Percentiles rank a stretch among this genome's conserved stretches.
These are phyloP conservation scores for Barnettozyma californica DNA, from an alignment of 805 yeast genomes.

Conservation along the genomic window DNA sequence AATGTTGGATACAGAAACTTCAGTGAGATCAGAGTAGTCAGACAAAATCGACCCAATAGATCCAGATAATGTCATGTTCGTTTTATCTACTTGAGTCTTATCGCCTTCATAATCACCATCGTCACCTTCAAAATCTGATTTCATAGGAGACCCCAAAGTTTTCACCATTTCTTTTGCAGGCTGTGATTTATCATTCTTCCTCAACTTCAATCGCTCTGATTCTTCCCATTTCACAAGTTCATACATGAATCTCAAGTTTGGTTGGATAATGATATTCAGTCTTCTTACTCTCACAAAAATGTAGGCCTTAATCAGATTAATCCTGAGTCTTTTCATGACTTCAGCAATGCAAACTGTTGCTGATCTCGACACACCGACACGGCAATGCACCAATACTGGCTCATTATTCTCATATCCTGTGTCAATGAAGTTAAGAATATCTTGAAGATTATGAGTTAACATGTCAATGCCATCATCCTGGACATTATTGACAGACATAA, in stretches of 20 bases:
- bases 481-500: slow-evolving; percentile 60
- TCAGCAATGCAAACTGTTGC: slow-evolving; percentile 96
- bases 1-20: slow-evolving; percentile 3
- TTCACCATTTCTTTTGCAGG: not conserved
- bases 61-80: slow-evolving; percentile 6
- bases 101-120: slow-evolving; percentile 3
- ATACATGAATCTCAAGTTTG: slow-evolving; percentile 86
- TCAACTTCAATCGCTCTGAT: slow-evolving; percentile 14
- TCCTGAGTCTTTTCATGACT: slow-evolving; percentile 70
- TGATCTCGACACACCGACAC: slow-evolving; percentile 92
- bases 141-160: slow-evolving; percentile 7
- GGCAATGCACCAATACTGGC: slow-evolving; percentile 78
- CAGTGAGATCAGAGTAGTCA: slow-evolving; percentile 4
- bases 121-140: not conserved
- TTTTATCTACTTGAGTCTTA: not conserved
- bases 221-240: slow-evolving; percentile 74
- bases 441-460: slow-evolving; percentile 53
- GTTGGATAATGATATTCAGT: slow-evolving; percentile 89
- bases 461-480: slow-evolving; percentile 92
- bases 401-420: slow-evolving; percentile 39
- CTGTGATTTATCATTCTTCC: not conserved
- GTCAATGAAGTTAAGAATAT: slow-evolving; percentile 63
- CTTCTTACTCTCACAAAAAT: slow-evolving; percentile 85
- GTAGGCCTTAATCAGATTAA: slow-evolving; percentile 74
- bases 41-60: slow-evolving; percentile 10